Evolutionary conservation across 2,329 filamentous ascomycete species (phyloP).

Genomic region (Venturia aucupariae): DNA sequence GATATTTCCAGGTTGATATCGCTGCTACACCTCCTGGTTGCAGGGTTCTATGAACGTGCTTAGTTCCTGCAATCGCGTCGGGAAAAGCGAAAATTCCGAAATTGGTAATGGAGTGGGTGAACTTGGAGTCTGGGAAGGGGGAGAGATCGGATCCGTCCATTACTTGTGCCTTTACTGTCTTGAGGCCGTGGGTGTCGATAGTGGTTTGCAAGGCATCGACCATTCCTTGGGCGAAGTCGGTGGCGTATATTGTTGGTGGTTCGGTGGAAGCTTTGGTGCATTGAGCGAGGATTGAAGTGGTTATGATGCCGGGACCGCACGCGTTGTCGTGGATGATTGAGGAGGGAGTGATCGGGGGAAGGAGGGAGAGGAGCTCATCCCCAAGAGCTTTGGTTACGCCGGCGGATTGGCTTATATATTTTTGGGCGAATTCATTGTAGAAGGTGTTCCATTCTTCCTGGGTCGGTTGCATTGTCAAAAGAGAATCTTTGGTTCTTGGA

Average conservation of each 20-base stretch:
- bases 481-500: too few relatives aligned
- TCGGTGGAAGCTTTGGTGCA: slow-evolving; percentile 5
- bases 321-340: slow-evolving; percentile 28
- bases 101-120: slow-evolving; percentile 32
- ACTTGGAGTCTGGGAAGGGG: slow-evolving; percentile 22
- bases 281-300: slow-evolving; percentile 20
- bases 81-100: slow-evolving; percentile 32
- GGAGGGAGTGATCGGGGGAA: slow-evolving; percentile 21
- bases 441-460: slow-evolving; percentile 16
- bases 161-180: background rate
- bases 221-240: slow-evolving; percentile 25
- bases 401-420: slow-evolving; percentile 25
- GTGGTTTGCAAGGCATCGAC: slow-evolving; percentile 19
- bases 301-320: slow-evolving; percentile 25
- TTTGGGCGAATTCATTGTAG: slow-evolving; percentile 22
- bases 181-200: background rate
- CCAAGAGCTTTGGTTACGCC: slow-evolving; percentile 23
- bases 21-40: slow-evolving; percentile 29
- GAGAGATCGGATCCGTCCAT: slow-evolving; percentile 12
- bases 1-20: slow-evolving; percentile 27
- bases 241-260: slow-evolving; percentile 23
- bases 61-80: slow-evolving; percentile 25
- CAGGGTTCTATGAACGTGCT: slow-evolving; percentile 32
- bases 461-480: background rate
- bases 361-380: slow-evolving; percentile 22